Evolutionary conservation across 306 rosid species (phyloP), one percentile per base, ranked within the genome.

Genomic region (Prunus padus): DNA sequence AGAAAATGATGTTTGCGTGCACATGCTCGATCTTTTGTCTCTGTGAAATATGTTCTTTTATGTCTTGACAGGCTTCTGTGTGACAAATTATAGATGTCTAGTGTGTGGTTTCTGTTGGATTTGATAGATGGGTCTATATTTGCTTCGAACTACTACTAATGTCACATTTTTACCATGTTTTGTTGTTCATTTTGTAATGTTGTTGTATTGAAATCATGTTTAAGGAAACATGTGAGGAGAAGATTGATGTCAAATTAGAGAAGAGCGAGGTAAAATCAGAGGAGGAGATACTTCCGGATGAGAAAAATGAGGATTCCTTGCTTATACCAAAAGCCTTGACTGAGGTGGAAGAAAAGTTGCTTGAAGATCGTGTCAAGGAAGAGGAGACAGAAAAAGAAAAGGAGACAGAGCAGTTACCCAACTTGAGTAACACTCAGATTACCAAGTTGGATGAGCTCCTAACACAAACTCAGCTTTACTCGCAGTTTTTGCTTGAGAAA

Each of bases 381-480:
- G 98, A 88, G 73, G 88, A 83, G 68, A 83, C 15, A 15, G 82
- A 77, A 44, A 15, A 9, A 2, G 74, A 65, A 62, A 70, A 61
- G 56, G 82, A 61, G 64, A 42, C 81, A 25, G 82, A 67, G 46
- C 85, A 52, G 72, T 77, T 88, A 2, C 74, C 79, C 4, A 42
- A 67, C 59, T 82, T 96, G 77, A 84, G 76, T 79, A 91, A 89
- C 19, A 71, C 82, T 6, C 97, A 92, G 81, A 92, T 88, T 69
- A 86, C 84, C 85, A 96, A 90, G 76, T 81, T 96, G 87, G 98
- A 96, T 66, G 99, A 96, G 84, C 97, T 96, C 69, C 77, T 96
- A 45, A 89, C 91, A 0, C 96, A 92, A 78, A 92, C 99, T 4
- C 96, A 92, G 75, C 82, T 96, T 23, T 92, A 86, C 86, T 85